A percentile compares a stretch with the other conserved stretches of the same genome.
These are phyloP conservation scores for Trichosanthes truncata DNA, from an alignment of 306 rosid genomes.

Conservation along the genomic window DNA sequence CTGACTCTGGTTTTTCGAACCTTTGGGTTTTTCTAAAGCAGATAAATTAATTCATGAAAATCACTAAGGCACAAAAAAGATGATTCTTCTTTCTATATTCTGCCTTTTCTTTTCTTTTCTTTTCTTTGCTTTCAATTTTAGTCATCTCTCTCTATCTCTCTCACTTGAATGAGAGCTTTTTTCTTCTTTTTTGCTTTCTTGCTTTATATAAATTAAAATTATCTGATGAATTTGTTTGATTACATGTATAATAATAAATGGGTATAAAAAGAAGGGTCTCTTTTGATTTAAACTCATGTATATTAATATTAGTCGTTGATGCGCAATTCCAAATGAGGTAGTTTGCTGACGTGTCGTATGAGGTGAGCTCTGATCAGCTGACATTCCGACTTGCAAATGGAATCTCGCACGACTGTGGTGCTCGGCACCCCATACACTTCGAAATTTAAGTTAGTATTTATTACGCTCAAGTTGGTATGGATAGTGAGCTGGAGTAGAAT, in stretches of 20 bases:
- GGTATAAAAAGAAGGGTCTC: not conserved
- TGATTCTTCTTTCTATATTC: constrained; percentile 7
- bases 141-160: not conserved
- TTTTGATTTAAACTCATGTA: not conserved
- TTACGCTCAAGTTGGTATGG: too few relatives aligned
- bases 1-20: not conserved
- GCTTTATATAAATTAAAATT: constrained; percentile 1
- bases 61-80: not conserved
- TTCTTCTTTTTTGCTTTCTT: not conserved
- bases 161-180: not conserved
- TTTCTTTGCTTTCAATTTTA: not conserved
- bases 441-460: too few relatives aligned
- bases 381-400: too few relatives aligned
- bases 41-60: not conserved
- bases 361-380: too few relatives aligned
- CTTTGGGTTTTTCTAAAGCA: not conserved
- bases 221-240: not conserved
- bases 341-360: too few relatives aligned
- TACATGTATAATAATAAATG: not conserved
- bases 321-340: too few relatives aligned
- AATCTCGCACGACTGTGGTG: too few relatives aligned
- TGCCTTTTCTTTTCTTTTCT: not conserved
- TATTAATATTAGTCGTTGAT: not conserved
- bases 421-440: too few relatives aligned
- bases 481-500: too few relatives aligned